Evolutionary conservation across 2,329 filamentous ascomycete species (phyloP).

Genomic region (Phaeoacremonium minimum): DNA sequence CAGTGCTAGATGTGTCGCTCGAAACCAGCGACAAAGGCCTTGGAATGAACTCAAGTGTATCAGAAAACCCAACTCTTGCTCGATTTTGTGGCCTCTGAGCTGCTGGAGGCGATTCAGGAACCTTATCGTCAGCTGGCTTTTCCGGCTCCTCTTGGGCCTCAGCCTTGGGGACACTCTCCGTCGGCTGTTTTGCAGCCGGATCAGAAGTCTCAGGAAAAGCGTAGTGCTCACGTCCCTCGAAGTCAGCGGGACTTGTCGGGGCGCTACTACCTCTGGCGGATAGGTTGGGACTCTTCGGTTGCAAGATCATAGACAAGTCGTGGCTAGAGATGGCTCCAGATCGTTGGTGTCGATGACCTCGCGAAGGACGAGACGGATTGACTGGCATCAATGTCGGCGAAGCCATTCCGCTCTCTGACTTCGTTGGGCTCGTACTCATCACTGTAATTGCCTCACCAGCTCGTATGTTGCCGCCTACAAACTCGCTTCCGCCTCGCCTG

Average conservation of each 20-base stretch:
- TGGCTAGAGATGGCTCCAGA: slow-evolving; percentile 81
- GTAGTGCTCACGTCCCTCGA: slow-evolving; percentile 25
- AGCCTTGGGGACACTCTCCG: no score
- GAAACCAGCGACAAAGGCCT: slow-evolving; percentile 80
- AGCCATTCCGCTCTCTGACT: slow-evolving; percentile 52
- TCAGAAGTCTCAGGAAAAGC: slow-evolving; percentile 14
- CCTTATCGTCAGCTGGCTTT: no score
- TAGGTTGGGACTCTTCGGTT: slow-evolving; percentile 48
- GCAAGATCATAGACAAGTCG: slow-evolving; percentile 69
- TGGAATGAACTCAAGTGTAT: slow-evolving; percentile 78
- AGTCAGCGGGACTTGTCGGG: slow-evolving; percentile 54
- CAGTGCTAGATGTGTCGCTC: slow-evolving; percentile 75
- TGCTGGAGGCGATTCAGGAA: no score
- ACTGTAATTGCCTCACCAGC: slow-evolving; percentile 53
- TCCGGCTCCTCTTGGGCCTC: no score
- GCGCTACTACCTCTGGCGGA: slow-evolving; percentile 57
- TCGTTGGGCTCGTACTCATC: slow-evolving; percentile 68
- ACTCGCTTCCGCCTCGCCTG: slow-evolving; percentile 77
- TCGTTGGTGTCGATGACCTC: slow-evolving; percentile 75
- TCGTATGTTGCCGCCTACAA: slow-evolving; percentile 70
- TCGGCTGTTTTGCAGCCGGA: slow-evolving; percentile 8
- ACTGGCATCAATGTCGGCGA: slow-evolving; percentile 51
- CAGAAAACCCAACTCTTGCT: slow-evolving; percentile 76
- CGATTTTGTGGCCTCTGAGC: no score
- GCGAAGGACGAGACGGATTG: slow-evolving; percentile 41